Base-by-base conservation (phyloP, 129 eudicot species). In the Centaurea solstitialis region DNA sequence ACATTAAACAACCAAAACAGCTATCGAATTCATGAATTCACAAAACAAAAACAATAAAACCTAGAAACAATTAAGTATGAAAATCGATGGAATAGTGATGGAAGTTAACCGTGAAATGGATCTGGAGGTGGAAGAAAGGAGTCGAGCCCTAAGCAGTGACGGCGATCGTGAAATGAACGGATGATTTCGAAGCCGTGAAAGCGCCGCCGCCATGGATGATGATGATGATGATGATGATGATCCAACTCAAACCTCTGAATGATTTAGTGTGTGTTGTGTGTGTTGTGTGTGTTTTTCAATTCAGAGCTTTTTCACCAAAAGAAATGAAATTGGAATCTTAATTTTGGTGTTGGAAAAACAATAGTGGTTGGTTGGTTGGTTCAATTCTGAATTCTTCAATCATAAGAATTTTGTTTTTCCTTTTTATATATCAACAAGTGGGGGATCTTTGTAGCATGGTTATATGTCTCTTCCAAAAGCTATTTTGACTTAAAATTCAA, bases 161-260 rank as follows among this genome's bases (percentile, higher is more conserved):
- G 91, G 90, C 50, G 88, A 84, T 59, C 97, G 90, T 45, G 84
- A 81, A 80, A 91, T 86, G 79, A 88, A 79, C 53, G 94, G 98
- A 76, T 91, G 89, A 68, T 77, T 57, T 77, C 98, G 88, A 28
- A 93, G 93, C 65, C 97, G 87, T 73, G 93, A 91, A 13, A 93
- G 89, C 90, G 98, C 98, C 98, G n/a, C n/a, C n/a, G n/a, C n/a
- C n/a, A n/a, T n/a, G n/a, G n/a, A n/a, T n/a, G n/a, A n/a, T n/a
- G n/a, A n/a, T n/a, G n/a, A n/a, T n/a, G n/a, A n/a, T n/a, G n/a
- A 93, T 93, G 70, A n/a, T n/a, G 90, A 85, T 85, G 87, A 81
- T 57, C 61, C 83, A 78, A 82, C 79, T 37, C 71, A 33, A 3
- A 1, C 2, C 2, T 26, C 30, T 26, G 30, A 26, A 0, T 26